Conservation (phyloP, 345 rosid genomes). For the Nephelium lappaceum region DNA sequence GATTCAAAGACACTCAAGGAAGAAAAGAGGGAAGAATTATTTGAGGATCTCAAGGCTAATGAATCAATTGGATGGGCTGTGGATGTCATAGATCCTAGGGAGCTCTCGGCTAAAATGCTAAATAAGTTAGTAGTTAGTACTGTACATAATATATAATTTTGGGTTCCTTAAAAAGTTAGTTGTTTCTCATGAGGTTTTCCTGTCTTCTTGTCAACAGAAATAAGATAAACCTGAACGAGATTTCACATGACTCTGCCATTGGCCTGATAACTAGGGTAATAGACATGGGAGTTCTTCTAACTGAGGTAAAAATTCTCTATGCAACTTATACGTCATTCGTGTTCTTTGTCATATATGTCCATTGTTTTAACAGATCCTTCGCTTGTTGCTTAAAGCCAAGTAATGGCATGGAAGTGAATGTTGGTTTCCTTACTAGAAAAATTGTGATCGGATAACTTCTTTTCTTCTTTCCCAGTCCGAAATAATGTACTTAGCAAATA, state of each 20-base stretch:
- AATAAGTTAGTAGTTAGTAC: conserved; percentile 75
- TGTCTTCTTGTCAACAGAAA: conserved; percentile 46
- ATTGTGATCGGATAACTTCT: not conserved
- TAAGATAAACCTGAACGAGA: conserved; percentile 83
- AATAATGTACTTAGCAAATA: not conserved
- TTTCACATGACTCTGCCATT: conserved; percentile 92
- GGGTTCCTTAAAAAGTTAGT: not conserved
- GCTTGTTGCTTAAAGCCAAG: not conserved
- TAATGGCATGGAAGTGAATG: not conserved
- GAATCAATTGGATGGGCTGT: conserved; percentile 92
- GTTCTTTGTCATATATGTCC: not conserved
- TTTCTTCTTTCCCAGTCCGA: not conserved
- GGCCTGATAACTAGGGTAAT: conserved; percentile 73
- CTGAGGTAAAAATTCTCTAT: conserved; percentile 59
- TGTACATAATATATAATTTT: not conserved
- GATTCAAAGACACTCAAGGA: conserved; percentile 97
- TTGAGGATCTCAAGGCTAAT: conserved; percentile 68
- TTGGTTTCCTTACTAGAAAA: not conserved
- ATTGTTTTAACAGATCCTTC: not conserved
- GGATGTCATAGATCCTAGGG: conserved; percentile 93
- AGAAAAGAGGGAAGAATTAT: conserved; percentile 87
- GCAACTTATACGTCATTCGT: conserved; percentile 8
- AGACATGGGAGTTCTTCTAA: conserved; percentile 76
- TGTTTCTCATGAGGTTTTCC: conserved; percentile 11
- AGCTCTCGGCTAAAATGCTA: conserved; percentile 93